Evolutionary conservation across 1,284 basidiomycete species (phyloP).

Genomic region (Trichosporon asahii): DNA sequence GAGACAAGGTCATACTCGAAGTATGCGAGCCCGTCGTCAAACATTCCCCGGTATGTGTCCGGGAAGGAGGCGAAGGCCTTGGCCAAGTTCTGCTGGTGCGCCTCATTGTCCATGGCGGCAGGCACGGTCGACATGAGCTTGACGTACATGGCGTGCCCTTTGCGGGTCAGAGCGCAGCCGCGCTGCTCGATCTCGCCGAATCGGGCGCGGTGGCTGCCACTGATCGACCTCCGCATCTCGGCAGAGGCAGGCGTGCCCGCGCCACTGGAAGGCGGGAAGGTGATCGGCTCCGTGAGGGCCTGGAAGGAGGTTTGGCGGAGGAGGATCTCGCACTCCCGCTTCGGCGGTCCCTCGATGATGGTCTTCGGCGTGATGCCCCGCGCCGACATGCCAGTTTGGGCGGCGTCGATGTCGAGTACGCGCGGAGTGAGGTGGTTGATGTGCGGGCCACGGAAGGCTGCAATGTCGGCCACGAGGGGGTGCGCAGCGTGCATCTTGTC

Average conservation of each 20-base stretch:
- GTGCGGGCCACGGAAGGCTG: conserved; percentile 52
- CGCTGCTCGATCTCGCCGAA: conserved; percentile 55
- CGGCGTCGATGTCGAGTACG: conserved; percentile 52
- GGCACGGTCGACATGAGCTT: conserved; percentile 30
- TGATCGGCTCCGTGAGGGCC: conserved; percentile 50
- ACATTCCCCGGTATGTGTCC: conserved; percentile 37
- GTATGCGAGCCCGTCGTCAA: conserved; percentile 37
- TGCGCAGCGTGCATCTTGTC: conserved; percentile 41
- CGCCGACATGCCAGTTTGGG: conserved; percentile 48
- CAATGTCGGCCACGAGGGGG: conserved; percentile 52
- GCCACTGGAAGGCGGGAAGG: conserved; percentile 33
- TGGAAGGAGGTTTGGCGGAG: conserved; percentile 53
- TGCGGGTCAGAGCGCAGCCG: conserved; percentile 50
- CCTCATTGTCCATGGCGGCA: conserved; percentile 36
- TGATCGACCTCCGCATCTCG: background rate
- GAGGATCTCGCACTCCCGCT: conserved; percentile 46
- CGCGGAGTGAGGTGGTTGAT: conserved; percentile 55
- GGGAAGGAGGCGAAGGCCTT: conserved; percentile 38
- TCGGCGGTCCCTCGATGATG: conserved; percentile 52
- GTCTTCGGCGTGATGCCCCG: conserved; percentile 52
- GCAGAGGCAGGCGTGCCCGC: background rate
- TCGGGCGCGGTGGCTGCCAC: conserved; percentile 50
- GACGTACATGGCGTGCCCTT: conserved; percentile 46
- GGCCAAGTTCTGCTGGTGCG: conserved; percentile 41
- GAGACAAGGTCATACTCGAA: conserved; percentile 33